Base-by-base conservation (phyloP, 352 stramenopile species). In the Hyaloperonospora arabidopsidis region DNA sequence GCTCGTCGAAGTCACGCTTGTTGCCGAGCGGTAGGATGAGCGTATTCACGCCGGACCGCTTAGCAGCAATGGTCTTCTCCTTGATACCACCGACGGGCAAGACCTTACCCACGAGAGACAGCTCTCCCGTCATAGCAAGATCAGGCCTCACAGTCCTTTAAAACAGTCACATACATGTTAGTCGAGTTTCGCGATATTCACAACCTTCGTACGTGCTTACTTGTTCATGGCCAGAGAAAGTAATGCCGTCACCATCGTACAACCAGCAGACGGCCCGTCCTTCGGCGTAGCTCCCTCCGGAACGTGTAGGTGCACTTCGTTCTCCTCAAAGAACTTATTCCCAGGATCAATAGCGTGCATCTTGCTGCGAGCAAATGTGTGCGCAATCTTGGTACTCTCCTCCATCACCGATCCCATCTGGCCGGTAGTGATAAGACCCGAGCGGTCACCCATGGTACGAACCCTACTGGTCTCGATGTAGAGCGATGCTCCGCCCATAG, bases 351-450 rank as follows among this genome's bases (percentile, higher is more conserved):
- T 63, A 43, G 68, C 56, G 48, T 90, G 72, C 51, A 93, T 63
- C 62, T 88, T 88, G 63, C 83, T 79, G 35, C 82, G 79, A 44
- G 93, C 93, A 51, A 95, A 96, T 5, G 94, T 97, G 68, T 97
- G 92, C 5, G 96, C 96, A 49, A 99, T 98, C 64, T 97, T 93
- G 10, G 95, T 96, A 56, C 89, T 98, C 67, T 99, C 97, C 64
- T 98, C 92, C 97, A 99, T 99, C 10, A 99, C 96, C 52, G 96
- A 95, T 32, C 95, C 96, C 61, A 99, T 89, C 63, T 99, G 95
- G 12, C 97, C 97, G 0, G 96, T 99, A 14, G 60, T 89, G 25
- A 88, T 65, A n/a, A 94, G 53, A 21, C 74, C 76, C 4, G 72
- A 76, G 48, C 69, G 71, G 8, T 86, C 73, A 22, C 63, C 65